phyloP scores from a whole-genome alignment of 179 eudicot species.

The Heliamphora pulchella region DNA sequence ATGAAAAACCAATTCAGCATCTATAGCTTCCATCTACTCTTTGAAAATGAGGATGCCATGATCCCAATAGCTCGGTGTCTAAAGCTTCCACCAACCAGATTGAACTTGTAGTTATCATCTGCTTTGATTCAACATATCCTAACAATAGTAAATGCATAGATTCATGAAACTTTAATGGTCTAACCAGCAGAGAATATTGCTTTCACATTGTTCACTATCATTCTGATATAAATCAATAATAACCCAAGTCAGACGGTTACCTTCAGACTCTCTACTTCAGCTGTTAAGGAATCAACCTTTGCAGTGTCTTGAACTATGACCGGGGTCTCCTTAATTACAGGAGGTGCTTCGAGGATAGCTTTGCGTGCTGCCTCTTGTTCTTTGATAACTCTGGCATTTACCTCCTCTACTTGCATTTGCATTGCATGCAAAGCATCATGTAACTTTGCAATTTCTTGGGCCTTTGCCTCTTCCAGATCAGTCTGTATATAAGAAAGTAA shows the following conservation, averaged over 20 bases:
- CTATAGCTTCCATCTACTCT: conserved; percentile 7
- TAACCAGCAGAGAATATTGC: too few relatives aligned
- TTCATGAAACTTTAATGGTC: not conserved
- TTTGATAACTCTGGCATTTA: conserved; percentile 43
- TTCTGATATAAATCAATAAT: not conserved
- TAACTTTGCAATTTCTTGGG: conserved; percentile 62
- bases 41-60: conserved; percentile 2
- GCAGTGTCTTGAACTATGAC: conserved; percentile 64
- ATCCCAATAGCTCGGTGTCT: not conserved
- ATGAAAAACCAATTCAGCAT: conserved; percentile 2
- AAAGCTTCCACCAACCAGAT: conserved; percentile 2
- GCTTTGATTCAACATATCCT: not conserved
- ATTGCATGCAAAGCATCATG: conserved; percentile 50
- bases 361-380: conserved; percentile 61
- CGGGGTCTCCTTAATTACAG: conserved; percentile 55
- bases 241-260: conserved; percentile 30
- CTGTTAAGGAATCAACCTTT: conserved; percentile 47
- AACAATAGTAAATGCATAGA: not conserved
- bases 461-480: conserved; percentile 87
- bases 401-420: conserved; percentile 52
- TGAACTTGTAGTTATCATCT: not conserved
- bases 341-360: conserved; percentile 53
- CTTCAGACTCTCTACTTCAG: conserved; percentile 66
- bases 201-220: not conserved
- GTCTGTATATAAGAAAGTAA: conserved; percentile 39